Base-by-base conservation (phyloP, 768 basidiomycete genomes). In the Crassisporium funariophilum region DNA sequence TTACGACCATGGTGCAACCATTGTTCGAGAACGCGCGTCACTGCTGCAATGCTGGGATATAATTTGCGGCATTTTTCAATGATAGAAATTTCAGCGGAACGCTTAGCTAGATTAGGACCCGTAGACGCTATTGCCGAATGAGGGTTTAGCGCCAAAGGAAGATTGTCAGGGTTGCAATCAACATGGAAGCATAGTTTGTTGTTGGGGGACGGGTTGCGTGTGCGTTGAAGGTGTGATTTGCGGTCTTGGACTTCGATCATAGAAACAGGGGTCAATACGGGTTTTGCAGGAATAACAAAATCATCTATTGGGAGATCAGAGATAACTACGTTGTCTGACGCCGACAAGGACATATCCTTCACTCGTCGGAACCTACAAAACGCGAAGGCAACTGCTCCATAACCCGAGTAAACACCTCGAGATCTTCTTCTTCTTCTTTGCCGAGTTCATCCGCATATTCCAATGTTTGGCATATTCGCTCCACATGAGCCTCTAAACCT, bases 311-410 rank as follows among this genome's bases (percentile, higher is more conserved):
- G 27, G 29, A 29, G 42, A 20, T 17, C 13, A 2, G 27, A 4
- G 1, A 10, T 1, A 19, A 35, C 29, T 35, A 33, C 39, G 35
- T 25, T 23, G 20, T 21, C 20, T n/a, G 35, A 23, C n/a, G 29
- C 27, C 20, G 38, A 19, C 27, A 38, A 45, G 49, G 49, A 45
- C 43, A 24, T 20, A 17, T 23, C 44, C 11, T 15, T 45, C 49
- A 50, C 49, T 45, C 37, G 37, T 19, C 43, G 31, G 44, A 19
- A 3, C 35, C 43, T 40, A 45, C 49, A 50, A 50, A 50, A 50
- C 33, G 35, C 12, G 21, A 15, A 33, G 27, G 24, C 2, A 22
- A n/a, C n/a, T n/a, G n/a, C n/a, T 16, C 5, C 6, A 17, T 17
- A 8, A 24, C 16, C 25, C 34, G 8, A 12, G 11, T 27, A n/a